Percentiles rank a stretch among this genome's conserved stretches.
Conservation (phyloP, 75 land plant genomes). For the Sequoiadendron giganteum region DNA sequence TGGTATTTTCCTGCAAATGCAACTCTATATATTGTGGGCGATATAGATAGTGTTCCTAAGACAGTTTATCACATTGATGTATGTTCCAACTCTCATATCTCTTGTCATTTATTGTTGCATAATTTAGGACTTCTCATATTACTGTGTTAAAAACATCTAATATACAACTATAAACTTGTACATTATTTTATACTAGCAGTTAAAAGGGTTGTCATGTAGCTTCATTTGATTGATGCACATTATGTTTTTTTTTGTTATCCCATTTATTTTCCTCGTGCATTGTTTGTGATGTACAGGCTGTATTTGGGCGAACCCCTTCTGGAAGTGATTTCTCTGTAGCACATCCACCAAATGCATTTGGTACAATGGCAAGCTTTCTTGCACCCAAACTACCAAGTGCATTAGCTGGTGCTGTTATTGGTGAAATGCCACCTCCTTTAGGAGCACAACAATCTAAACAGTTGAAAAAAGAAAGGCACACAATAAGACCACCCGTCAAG, state of each 20-base stretch:
- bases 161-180: not conserved
- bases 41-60: constrained; percentile 78
- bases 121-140: not conserved
- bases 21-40: constrained; percentile 96
- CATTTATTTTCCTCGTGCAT: not conserved
- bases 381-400: constrained; percentile 73
- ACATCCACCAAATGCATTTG: constrained; percentile 54
- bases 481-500: constrained; percentile 87
- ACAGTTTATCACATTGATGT: constrained; percentile 88
- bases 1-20: constrained; percentile 99
- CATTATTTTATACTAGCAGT: not conserved
- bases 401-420: constrained; percentile 42
- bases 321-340: constrained; percentile 41
- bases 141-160: not conserved
- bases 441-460: constrained; percentile 30
- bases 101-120: constrained; percentile 7
- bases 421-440: constrained; percentile 39
- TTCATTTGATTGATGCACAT: not conserved
- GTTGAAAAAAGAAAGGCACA: constrained; percentile 71
- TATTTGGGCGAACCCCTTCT: constrained; percentile 72
- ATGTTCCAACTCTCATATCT: constrained; percentile 12
- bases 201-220: not conserved
- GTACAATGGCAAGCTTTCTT: constrained; percentile 77
- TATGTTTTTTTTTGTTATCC: not conserved
- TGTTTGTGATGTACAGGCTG: constrained; percentile 49